These are phyloP conservation scores for Boletus speciosus DNA, from an alignment of 768 basidiomycete species.

Conservation along the genomic window DNA sequence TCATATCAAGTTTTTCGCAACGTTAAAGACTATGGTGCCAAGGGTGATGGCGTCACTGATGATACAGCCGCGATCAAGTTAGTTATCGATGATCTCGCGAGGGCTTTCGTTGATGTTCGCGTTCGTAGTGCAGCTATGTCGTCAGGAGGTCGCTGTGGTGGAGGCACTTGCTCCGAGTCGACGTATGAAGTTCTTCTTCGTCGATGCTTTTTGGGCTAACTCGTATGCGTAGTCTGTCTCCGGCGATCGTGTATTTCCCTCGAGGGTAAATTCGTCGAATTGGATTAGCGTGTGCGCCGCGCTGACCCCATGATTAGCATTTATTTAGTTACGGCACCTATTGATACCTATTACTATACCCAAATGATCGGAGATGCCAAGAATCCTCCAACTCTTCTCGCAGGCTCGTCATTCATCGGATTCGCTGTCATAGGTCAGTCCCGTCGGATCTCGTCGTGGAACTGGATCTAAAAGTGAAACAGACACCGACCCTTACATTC, in stretches of 20 bases:
- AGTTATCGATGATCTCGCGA: not conserved
- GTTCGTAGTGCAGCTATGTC: constrained; percentile 56
- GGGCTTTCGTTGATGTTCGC: constrained; percentile 1
- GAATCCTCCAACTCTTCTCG: constrained; percentile 62
- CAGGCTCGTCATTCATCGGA: constrained; percentile 55
- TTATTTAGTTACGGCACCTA: constrained; percentile 63
- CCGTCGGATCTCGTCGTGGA: not conserved
- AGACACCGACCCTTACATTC: constrained; percentile 75
- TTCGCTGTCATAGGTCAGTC: constrained; percentile 68
- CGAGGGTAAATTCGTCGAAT: constrained; percentile 42
- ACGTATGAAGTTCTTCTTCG: constrained; percentile 32
- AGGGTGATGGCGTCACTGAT: constrained; percentile 64
- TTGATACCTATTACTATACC: constrained; percentile 73
- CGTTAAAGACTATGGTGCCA: constrained; percentile 59
- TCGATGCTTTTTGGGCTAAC: not conserved
- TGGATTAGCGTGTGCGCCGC: not conserved
- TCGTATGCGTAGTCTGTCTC: constrained; percentile 33
- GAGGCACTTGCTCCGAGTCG: constrained; percentile 44
- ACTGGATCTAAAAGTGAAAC: not conserved
- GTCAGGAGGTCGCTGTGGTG: constrained; percentile 58
- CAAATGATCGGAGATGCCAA: constrained; percentile 74
- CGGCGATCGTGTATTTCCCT: constrained; percentile 76
- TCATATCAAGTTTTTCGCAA: constrained; percentile 72
- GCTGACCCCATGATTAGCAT: constrained; percentile 38
- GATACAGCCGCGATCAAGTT: constrained; percentile 77